These are phyloP conservation scores for Quercus tomentella DNA, from an alignment of 331 rosid genomes.

Conservation along the genomic window DNA sequence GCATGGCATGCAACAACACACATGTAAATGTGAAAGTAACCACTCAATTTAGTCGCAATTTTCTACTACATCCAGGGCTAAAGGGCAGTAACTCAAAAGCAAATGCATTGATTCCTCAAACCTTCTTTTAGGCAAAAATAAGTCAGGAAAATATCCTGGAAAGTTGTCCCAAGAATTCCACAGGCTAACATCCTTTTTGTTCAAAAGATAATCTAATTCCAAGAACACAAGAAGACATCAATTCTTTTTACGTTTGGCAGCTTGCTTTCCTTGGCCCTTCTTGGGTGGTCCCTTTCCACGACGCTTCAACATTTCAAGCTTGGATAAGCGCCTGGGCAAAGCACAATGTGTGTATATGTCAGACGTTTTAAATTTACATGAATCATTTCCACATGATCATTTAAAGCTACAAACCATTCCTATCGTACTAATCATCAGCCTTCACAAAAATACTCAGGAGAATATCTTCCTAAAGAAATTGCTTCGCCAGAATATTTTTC, in stretches of 20 bases:
- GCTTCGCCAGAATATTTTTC: too few species aligned
- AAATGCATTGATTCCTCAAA: background rate
- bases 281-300: slow-evolving; percentile 96
- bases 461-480: background rate
- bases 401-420: background rate
- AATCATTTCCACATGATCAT: background rate
- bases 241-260: slow-evolving; percentile 74
- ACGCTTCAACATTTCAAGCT: slow-evolving; percentile 96
- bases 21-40: background rate
- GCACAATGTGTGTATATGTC: slow-evolving; percentile 14
- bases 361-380: background rate
- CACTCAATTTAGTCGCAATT: background rate
- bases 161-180: slow-evolving; percentile 1
- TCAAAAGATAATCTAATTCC: slow-evolving; percentile 17
- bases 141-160: background rate
- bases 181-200: slow-evolving; percentile 6
- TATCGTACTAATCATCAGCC: background rate
- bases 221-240: slow-evolving; percentile 9
- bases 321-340: slow-evolving; percentile 64
- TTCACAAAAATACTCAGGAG: background rate
- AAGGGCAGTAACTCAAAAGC: background rate
- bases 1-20: background rate
- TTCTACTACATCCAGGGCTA: background rate
- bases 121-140: background rate
- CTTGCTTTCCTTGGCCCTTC: slow-evolving; percentile 96